Conservation (phyloP, 768 basidiomycete species). For the Candolleomyces aberdarensis region DNA sequence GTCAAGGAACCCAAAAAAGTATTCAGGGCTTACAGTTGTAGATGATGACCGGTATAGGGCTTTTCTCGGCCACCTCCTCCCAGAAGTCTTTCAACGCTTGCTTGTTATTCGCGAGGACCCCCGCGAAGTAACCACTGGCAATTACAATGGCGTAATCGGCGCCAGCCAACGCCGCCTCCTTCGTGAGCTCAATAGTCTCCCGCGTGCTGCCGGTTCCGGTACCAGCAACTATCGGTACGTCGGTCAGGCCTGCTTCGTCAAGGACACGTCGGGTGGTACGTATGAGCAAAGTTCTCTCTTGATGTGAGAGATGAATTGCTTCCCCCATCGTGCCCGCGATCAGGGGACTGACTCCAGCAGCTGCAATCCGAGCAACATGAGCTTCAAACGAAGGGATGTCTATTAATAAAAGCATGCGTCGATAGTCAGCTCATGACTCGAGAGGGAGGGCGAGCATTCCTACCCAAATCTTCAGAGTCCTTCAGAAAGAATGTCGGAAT, state of each 20-base stretch:
- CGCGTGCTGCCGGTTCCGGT: conserved; percentile 83
- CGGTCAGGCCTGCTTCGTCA: conserved; percentile 56
- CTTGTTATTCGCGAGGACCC: conserved; percentile 57
- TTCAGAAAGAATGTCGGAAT: conserved; percentile 82
- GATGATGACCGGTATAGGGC: conserved; percentile 83
- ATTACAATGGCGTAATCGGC: conserved; percentile 89
- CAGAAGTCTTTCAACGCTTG: conserved; percentile 77
- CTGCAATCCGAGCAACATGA: conserved; percentile 63
- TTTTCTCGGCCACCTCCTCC: conserved; percentile 71
- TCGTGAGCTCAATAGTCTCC: conserved; percentile 72
- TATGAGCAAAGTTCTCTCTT: conserved; percentile 66
- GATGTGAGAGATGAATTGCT: conserved; percentile 67
- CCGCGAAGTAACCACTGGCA: conserved; percentile 83
- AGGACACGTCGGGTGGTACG: conserved; percentile 66
- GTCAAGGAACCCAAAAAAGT: conserved; percentile 4
- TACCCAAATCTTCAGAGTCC: conserved; percentile 80
- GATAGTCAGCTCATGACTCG: too few relatives aligned
- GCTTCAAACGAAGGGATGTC: conserved; percentile 68
- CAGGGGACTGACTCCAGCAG: conserved; percentile 67
- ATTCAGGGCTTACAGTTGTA: conserved; percentile 69
- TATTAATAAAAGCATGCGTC: conserved; percentile 7
- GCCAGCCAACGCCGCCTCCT: conserved; percentile 78
- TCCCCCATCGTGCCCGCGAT: conserved; percentile 86
- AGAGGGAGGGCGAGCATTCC: conserved; percentile 13
- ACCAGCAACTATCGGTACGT: conserved; percentile 74